phyloP scores from a whole-genome alignment of 306 rosid species.

The Astragalus glycyphyllos region DNA sequence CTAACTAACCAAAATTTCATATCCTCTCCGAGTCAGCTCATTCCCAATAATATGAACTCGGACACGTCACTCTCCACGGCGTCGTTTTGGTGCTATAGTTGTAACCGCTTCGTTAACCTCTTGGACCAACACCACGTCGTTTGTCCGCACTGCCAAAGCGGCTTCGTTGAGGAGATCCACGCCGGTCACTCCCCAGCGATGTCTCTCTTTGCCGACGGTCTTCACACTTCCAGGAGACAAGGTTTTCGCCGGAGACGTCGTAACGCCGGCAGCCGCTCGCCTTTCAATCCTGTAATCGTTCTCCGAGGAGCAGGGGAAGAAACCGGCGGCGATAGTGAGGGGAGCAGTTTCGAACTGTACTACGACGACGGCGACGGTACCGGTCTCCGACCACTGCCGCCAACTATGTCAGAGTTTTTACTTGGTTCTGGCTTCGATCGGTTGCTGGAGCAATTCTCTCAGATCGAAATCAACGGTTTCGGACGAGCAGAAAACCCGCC shows the following conservation, averaged over 20 bases:
- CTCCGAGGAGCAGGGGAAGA: conserved; percentile 65
- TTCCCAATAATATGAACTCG: conserved; percentile 34
- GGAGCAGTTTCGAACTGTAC: conserved; percentile 67
- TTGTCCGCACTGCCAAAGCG: conserved; percentile 80
- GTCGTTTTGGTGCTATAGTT: conserved; percentile 92
- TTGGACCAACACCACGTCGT: conserved; percentile 46
- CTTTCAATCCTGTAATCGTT: conserved; percentile 84
- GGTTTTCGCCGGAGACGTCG: conserved; percentile 69
- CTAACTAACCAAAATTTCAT: not conserved
- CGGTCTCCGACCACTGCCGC: conserved; percentile 78
- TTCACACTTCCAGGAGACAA: conserved; percentile 47
- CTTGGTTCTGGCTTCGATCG: conserved; percentile 87
- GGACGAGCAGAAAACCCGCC: conserved; percentile 83
- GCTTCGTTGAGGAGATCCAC: conserved; percentile 78
- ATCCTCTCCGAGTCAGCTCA: conserved; percentile 1
- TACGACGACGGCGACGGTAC: conserved; percentile 78
- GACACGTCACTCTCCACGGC: conserved; percentile 53
- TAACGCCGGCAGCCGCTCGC: conserved; percentile 56
- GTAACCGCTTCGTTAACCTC: conserved; percentile 66
- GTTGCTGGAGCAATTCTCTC: conserved; percentile 77
- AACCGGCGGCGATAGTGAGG: conserved; percentile 41
- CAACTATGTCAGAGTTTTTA: conserved; percentile 73
- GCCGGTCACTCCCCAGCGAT: conserved; percentile 51
- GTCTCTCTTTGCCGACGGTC: conserved; percentile 38
- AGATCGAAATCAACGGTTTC: conserved; percentile 76